These are phyloP conservation scores for Monosporascus sp. DNA, from an alignment of 2,329 filamentous ascomycete species.

Conservation along the genomic window DNA sequence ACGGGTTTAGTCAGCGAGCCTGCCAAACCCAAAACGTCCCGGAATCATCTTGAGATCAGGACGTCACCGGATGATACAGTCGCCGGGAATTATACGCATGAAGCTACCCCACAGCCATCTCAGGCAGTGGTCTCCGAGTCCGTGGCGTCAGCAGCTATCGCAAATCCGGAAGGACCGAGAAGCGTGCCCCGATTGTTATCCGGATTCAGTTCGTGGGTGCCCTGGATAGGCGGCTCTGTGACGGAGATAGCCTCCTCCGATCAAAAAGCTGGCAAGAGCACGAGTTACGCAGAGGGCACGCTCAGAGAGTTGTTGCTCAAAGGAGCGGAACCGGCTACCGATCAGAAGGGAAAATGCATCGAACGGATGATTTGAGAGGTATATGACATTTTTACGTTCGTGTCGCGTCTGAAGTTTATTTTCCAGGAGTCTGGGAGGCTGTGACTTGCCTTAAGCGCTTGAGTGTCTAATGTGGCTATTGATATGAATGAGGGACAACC, in stretches of 20 bases:
- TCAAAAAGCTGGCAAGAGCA: slow-evolving; percentile 19
- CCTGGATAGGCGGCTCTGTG: slow-evolving; percentile 31
- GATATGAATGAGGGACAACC: no score
- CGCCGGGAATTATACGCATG: slow-evolving; percentile 16
- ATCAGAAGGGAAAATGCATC: slow-evolving; percentile 4
- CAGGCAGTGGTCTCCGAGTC: slow-evolving; percentile 21
- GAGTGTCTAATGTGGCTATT: no score
- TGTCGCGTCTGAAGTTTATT: background rate
- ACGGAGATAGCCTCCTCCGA: slow-evolving; percentile 11
- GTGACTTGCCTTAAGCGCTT: no score
- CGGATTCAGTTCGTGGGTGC: slow-evolving; percentile 41
- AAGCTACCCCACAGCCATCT: slow-evolving; percentile 16
- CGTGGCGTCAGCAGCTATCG: slow-evolving; percentile 20
- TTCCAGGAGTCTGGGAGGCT: background rate
- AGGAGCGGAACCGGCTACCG: slow-evolving; percentile 19
- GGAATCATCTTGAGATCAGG: slow-evolving; percentile 43
- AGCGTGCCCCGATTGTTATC: slow-evolving; percentile 24
- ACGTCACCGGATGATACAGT: slow-evolving; percentile 24
- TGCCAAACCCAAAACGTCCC: slow-evolving; percentile 52
- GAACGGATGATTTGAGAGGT: background rate
- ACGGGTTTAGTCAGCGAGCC: slow-evolving; percentile 48
- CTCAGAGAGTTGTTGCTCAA: slow-evolving; percentile 46
- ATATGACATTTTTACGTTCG: background rate
- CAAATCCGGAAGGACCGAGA: slow-evolving; percentile 19
- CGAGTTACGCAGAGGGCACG: slow-evolving; percentile 51